Conservation (phyloP, 768 basidiomycete genomes). For the Termitomyces sp. region DNA sequence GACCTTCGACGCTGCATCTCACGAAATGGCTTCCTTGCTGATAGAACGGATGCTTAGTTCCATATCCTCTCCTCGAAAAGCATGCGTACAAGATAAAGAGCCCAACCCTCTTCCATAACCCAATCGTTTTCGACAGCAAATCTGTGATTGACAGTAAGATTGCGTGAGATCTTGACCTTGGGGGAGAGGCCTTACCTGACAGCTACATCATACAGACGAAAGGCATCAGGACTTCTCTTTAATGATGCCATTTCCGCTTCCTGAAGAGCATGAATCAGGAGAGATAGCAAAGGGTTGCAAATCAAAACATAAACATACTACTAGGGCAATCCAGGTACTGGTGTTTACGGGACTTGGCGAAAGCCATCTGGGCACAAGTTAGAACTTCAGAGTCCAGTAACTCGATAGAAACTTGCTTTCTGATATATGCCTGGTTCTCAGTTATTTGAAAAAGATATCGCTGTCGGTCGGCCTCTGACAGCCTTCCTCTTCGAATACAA, state of each 20-base stretch:
- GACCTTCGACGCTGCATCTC: conserved; percentile 59
- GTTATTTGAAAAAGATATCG: conserved; percentile 56
- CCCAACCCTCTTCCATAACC: conserved; percentile 73
- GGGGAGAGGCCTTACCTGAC: conserved; percentile 46
- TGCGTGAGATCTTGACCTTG: background rate
- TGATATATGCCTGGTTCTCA: conserved; percentile 59
- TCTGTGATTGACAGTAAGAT: conserved; percentile 28
- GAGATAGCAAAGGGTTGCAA: background rate
- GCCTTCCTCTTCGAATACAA: conserved; percentile 47
- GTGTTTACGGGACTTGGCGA: conserved; percentile 69
- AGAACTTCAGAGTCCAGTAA: background rate
- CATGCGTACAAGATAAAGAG: conserved; percentile 52
- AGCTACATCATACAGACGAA: conserved; percentile 67
- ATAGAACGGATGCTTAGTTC: conserved; percentile 9
- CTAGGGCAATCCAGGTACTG: conserved; percentile 65
- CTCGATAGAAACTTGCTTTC: conserved; percentile 40
- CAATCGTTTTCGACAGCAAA: conserved; percentile 67
- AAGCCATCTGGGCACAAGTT: conserved; percentile 49
- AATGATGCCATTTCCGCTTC: conserved; percentile 72
- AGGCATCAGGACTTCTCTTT: conserved; percentile 52
- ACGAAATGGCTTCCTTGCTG: conserved; percentile 74
- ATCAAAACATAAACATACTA: conserved; percentile 39
- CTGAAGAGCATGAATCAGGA: conserved; percentile 29
- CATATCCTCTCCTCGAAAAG: background rate
- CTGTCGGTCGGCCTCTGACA: conserved; percentile 32